A percentile compares a stretch with the other conserved stretches of the same genome.
phyloP scores from a whole-genome alignment of 1,139 yeast species.

The Yamadazyma oceani region DNA sequence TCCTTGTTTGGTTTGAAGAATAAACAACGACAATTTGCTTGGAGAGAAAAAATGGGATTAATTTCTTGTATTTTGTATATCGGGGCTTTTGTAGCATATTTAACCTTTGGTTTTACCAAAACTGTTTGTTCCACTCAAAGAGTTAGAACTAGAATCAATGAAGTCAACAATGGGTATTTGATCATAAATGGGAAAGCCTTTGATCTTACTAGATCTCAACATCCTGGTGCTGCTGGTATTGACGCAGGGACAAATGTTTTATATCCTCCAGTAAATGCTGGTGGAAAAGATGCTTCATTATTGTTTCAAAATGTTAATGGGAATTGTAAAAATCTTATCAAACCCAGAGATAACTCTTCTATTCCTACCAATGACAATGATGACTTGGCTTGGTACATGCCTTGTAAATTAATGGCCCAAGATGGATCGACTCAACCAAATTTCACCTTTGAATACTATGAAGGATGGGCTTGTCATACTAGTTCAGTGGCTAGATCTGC shows the following conservation, averaged over 20 bases:
- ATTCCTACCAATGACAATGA: slow-evolving; percentile 66
- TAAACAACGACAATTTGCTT: slow-evolving; percentile 84
- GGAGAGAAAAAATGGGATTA: slow-evolving; percentile 94
- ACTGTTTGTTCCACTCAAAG: slow-evolving; percentile 68
- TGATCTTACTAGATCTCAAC: slow-evolving; percentile 66
- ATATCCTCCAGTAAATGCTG: slow-evolving; percentile 85
- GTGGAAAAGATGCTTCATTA: slow-evolving; percentile 86
- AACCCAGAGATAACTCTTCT: slow-evolving; percentile 66
- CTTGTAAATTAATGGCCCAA: slow-evolving; percentile 70
- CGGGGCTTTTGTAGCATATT: slow-evolving; percentile 78
- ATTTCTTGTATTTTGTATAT: slow-evolving; percentile 70
- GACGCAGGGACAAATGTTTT: slow-evolving; percentile 64
- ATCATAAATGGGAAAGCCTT: slow-evolving; percentile 83
- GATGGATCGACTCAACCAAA: slow-evolving; percentile 73
- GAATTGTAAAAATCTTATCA: slow-evolving; percentile 77
- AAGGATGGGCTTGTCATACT: slow-evolving; percentile 93
- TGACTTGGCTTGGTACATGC: slow-evolving; percentile 93
- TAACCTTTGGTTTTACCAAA: slow-evolving; percentile 89
- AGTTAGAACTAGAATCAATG: slow-evolving; percentile 56
- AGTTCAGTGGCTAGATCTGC: slow-evolving; percentile 63
- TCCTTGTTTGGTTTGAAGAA: slow-evolving; percentile 74
- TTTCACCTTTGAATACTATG: slow-evolving; percentile 59
- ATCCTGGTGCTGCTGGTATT: slow-evolving; percentile 82
- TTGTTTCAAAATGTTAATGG: slow-evolving; percentile 95
- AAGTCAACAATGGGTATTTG: slow-evolving; percentile 59